These are phyloP conservation scores for Globisporangium orthogonon DNA, from an alignment of 352 stramenopile species.

Conservation along the genomic window DNA sequence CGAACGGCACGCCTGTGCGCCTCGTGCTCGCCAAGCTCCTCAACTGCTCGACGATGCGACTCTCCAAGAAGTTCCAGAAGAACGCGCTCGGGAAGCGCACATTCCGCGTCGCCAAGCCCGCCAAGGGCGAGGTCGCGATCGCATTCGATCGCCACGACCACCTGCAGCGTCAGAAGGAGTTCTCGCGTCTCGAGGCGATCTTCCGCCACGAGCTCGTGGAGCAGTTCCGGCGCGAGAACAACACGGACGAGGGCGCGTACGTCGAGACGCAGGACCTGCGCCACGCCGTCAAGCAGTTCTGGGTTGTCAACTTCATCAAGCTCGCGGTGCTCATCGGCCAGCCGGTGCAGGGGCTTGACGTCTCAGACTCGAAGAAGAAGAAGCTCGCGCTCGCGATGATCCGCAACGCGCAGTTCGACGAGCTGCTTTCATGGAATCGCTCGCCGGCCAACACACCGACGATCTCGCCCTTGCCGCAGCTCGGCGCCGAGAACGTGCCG, in stretches of 20 bases:
- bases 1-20: conserved; percentile 78
- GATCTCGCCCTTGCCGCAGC: conserved; percentile 31
- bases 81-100: conserved; percentile 83
- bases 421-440: conserved; percentile 59
- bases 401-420: conserved; percentile 68
- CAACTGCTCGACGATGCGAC: conserved; percentile 86
- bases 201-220: conserved; percentile 81
- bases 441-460: conserved; percentile 33
- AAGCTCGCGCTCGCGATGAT: conserved; percentile 75
- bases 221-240: conserved; percentile 80
- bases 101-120: conserved; percentile 70
- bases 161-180: conserved; percentile 54
- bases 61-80: conserved; percentile 89
- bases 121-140: conserved; percentile 56
- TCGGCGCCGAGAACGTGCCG: conserved; percentile 9
- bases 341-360: conserved; percentile 60
- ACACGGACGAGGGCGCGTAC: conserved; percentile 67
- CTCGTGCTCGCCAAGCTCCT: conserved; percentile 81
- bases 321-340: conserved; percentile 74
- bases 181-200: conserved; percentile 61
- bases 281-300: conserved; percentile 80
- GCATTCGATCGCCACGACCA: conserved; percentile 68
- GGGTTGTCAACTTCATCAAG: conserved; percentile 81
- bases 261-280: conserved; percentile 67
- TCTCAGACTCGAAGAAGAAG: conserved; percentile 79